Evolutionary conservation across 2,329 filamentous ascomycete species (phyloP), one percentile per base, ranked within the genome.

Genomic region (Xylaria sp.): DNA sequence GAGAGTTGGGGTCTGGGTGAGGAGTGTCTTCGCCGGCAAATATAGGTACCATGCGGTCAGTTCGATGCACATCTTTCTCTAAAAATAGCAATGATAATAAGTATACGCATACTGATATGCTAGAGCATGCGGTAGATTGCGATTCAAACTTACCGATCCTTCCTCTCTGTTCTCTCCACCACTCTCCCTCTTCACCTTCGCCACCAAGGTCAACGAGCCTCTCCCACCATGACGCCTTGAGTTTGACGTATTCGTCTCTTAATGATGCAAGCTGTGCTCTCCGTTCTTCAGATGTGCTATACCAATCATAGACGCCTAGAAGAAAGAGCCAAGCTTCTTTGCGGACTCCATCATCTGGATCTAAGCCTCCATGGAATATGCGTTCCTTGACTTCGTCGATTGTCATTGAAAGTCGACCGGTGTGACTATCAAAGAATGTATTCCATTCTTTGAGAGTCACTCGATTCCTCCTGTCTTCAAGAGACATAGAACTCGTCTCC

Each of bases 11-110:
- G 76, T 99, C 96, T 0, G 96, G 97, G 78, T 99, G 96, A 8
- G 96, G 95, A 50, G 94, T 97, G 77, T 98, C 96, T 81, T 99
- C 96, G 70, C 96, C 96, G 9, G 93, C 91, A 79, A 99, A 99
- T 50, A 99, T 92, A n/a, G 93, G 92, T 37, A 99, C 93, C 55
- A 91, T 93, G 52, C 97, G 93, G 81, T 99, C 96, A 73, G 96
- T 99, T 75, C 96, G 91, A 80, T 99, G 97, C 20, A 99, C 97
- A 78, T 99, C 96, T 82, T 99, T 99, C 81, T 99, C 96, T 98
- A 85, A 9, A 70, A 15, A 10, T 20, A 34, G 18, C 7, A 46
- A 3, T 48, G 7, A 18, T 6, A 23, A 54, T 77, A 37, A 77
- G 73, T 69, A 76, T 67, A 25, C 31, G 73, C 69, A 76, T 67